Evolutionary conservation across 192 early-diverging fungal species (phyloP), one percentile per base, ranked within the genome.

Genomic region (Spinellus fusiger): DNA sequence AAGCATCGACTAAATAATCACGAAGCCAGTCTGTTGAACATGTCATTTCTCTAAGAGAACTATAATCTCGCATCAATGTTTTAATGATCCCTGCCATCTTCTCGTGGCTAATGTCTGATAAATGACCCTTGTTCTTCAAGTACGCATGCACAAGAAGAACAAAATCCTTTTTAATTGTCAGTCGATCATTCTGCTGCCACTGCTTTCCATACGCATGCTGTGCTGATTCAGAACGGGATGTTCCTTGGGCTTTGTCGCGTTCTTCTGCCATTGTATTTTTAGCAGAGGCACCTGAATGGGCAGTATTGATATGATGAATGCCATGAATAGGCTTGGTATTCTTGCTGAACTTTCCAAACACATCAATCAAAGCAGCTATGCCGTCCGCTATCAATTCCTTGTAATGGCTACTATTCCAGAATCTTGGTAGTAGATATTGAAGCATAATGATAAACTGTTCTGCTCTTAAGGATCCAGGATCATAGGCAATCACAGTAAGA

Each of bases 141-240:
- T 80, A 81, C 18, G 54, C 55, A 13, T 75, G 76, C 0, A 81
- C 59, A 16, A 84, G 62, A 18, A 65, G 62, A 7, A 81, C 40
- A 50, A 84, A 84, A 32, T 81, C 73, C 38, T 69, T 74, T 49
- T 84, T 84, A n/a, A 84, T 74, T 0, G 70, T 75, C 9, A 81
- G 62, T 10, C 77, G 73, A 56, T 84, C 79, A 20, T 84, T 84
- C 29, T 84, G 82, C 26, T 74, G 69, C 80, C 82, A 81, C 7
- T 75, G 72, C 53, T 81, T 84, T 13, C 82, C 82, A n/a, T 65
- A 61, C 0, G 62, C 57, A 10, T 65, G 69, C 29, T 71, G 62
- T 15, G 57, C 44, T 18, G 64, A 60, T 12, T 53, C 63, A 1
- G 35, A 29, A 4, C 57, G 50, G 0, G 35, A 13, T 18, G 13